These are phyloP conservation scores for Tuber microsphaerosporum DNA, from an alignment of 495 filamentous ascomycete genomes.

Conservation along the genomic window DNA sequence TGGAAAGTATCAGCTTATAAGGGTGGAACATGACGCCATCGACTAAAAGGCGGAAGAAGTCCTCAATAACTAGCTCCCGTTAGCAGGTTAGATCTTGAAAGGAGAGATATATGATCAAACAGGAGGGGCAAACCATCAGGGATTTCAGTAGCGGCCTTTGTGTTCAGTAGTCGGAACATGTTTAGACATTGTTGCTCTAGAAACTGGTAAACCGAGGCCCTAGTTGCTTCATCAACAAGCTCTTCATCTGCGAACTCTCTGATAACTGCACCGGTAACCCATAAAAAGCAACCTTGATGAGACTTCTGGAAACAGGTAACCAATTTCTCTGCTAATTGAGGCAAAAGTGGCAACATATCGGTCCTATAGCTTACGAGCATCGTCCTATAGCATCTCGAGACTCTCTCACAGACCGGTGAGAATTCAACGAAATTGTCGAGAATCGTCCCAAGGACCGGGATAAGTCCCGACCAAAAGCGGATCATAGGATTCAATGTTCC, in stretches of 20 bases:
- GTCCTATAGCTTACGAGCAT: slow-evolving; percentile 95
- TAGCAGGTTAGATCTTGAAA: slow-evolving; percentile 21
- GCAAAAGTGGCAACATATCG: slow-evolving; percentile 76
- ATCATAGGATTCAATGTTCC: slow-evolving; percentile 78
- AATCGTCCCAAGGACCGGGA: slow-evolving; percentile 75
- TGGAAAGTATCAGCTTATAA: slow-evolving; percentile 66
- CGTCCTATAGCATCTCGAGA: slow-evolving; percentile 89
- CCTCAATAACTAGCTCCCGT: slow-evolving; percentile 68
- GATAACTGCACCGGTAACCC: slow-evolving; percentile 89
- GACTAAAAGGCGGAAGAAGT: slow-evolving; percentile 88
- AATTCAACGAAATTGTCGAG: slow-evolving; percentile 76
- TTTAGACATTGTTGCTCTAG: slow-evolving; percentile 84
- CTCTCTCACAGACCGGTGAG: slow-evolving; percentile 79
- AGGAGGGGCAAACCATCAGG: slow-evolving; percentile 61
- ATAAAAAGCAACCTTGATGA: slow-evolving; percentile 91
- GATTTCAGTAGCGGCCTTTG: slow-evolving; percentile 74
- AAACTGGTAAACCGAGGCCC: slow-evolving; percentile 83
- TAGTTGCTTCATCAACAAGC: slow-evolving; percentile 71
- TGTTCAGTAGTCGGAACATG: slow-evolving; percentile 82
- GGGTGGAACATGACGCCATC: slow-evolving; percentile 92
- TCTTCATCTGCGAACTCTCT: slow-evolving; percentile 90
- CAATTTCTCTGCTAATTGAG: slow-evolving; percentile 76
- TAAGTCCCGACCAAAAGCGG: slow-evolving; percentile 89
- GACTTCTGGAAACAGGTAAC: slow-evolving; percentile 75
- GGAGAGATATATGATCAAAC: neutral